These are phyloP conservation scores for Pythium vanterpoolii DNA, from an alignment of 352 stramenopile species.

Conservation along the genomic window DNA sequence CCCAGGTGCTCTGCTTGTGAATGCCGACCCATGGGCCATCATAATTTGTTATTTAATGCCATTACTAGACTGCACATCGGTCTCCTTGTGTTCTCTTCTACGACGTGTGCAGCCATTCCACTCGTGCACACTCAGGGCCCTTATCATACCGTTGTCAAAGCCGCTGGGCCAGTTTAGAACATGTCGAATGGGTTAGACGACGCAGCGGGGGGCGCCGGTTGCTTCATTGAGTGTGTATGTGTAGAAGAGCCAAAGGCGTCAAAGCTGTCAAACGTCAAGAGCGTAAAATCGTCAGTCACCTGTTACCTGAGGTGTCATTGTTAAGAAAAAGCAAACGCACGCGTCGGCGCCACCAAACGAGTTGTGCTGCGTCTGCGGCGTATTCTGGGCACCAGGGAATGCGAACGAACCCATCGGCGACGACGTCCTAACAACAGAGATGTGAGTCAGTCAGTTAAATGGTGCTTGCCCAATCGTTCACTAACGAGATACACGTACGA, in stretches of 20 bases:
- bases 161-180: slow-evolving; percentile 45
- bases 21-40: background rate
- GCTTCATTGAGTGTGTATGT: slow-evolving; percentile 29
- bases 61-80: background rate
- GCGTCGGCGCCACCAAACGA: slow-evolving; percentile 41
- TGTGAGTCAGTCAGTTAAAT: background rate
- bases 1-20: slow-evolving; percentile 8
- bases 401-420: slow-evolving; percentile 39
- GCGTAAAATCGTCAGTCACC: background rate
- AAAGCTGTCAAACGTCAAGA: slow-evolving; percentile 30
- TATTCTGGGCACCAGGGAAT: slow-evolving; percentile 29
- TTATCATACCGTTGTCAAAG: background rate
- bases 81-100: background rate
- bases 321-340: slow-evolving; percentile 28
- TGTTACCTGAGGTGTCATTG: background rate
- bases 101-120: background rate
- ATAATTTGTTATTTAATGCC: slow-evolving; percentile 21
- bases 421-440: slow-evolving; percentile 15
- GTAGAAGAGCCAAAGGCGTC: slow-evolving; percentile 45
- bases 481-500: slow-evolving; percentile 13
- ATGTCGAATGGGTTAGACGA: slow-evolving; percentile 82
- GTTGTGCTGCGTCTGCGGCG: slow-evolving; percentile 26
- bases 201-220: slow-evolving; percentile 23
- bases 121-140: background rate
- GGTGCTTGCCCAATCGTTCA: background rate